Evolutionary conservation across 345 rosid genomes (phyloP).

Genomic region (Citrus inodora): DNA sequence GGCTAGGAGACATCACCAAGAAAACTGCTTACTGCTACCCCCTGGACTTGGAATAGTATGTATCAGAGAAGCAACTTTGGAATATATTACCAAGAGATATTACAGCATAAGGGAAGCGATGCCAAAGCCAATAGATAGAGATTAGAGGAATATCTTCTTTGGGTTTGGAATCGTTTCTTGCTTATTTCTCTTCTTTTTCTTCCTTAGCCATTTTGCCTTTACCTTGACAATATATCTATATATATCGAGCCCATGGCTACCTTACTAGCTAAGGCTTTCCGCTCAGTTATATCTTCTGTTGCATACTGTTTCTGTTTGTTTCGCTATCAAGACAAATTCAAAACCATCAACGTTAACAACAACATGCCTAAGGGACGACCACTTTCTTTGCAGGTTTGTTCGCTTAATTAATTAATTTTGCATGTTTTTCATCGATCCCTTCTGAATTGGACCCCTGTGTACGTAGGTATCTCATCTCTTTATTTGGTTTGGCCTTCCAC

Average conservation of each 20-base stretch:
- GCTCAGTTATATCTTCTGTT: slow-evolving; percentile 51
- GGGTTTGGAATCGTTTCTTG: slow-evolving; percentile 17
- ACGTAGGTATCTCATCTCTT: background rate
- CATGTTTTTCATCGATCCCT: background rate
- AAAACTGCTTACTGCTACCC: background rate
- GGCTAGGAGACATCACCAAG: background rate
- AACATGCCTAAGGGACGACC: slow-evolving; percentile 73
- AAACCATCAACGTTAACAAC: slow-evolving; percentile 15
- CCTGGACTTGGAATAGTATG: slow-evolving; percentile 10
- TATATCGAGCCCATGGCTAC: slow-evolving; percentile 31
- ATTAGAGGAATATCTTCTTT: slow-evolving; percentile 50
- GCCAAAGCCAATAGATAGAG: slow-evolving; percentile 8
- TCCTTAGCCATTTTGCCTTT: too few relatives aligned
- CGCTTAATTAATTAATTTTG: background rate
- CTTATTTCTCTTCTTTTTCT: background rate
- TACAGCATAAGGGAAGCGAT: slow-evolving; percentile 44
- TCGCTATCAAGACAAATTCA: slow-evolving; percentile 37
- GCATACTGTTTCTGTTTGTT: slow-evolving; percentile 56
- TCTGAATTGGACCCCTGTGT: background rate
- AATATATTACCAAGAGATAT: slow-evolving; percentile 33
- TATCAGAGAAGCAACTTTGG: slow-evolving; percentile 22
- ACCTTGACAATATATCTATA: too few relatives aligned
- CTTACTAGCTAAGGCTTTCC: slow-evolving; percentile 42
- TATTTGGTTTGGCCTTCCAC: background rate
- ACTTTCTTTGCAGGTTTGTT: slow-evolving; percentile 82